Conservation (phyloP, 2,329 filamentous ascomycete species). For the Trichoderma semiorbis region DNA sequence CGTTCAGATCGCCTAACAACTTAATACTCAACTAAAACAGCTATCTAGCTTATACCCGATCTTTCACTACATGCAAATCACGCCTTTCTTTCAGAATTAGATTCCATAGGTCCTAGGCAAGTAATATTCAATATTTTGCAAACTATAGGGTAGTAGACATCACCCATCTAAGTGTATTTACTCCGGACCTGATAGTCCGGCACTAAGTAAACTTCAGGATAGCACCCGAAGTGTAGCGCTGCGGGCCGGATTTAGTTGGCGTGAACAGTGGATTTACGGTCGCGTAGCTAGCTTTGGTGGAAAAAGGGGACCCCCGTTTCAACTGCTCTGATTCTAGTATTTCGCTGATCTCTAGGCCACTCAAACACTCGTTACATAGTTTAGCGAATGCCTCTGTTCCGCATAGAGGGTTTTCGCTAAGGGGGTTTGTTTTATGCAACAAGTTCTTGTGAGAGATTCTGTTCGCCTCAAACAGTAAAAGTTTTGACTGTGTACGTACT, state of each 20-base stretch:
- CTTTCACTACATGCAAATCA: background rate
- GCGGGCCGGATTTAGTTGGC: background rate
- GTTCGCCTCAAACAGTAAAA: background rate
- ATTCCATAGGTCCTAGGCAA: background rate
- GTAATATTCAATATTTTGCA: background rate
- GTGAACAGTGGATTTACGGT: background rate
- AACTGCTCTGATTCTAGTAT: background rate
- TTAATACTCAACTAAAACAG: background rate
- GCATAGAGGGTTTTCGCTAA: background rate
- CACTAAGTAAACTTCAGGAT: no score
- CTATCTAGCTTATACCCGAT: background rate
- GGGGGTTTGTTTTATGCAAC: background rate
- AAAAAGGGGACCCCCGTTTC: background rate
- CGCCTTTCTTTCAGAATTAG: background rate
- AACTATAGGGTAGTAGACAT: background rate
- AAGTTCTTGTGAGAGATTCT: background rate
- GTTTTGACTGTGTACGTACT: background rate
- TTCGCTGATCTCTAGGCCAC: background rate
- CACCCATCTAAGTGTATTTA: background rate
- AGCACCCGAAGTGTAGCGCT: no score
- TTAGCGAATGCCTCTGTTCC: background rate
- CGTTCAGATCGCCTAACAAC: background rate
- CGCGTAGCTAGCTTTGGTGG: background rate
- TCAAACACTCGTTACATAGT: background rate
- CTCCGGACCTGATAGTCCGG: no score